phyloP scores from a whole-genome alignment of 768 basidiomycete species.

The Inosperma sp. region DNA sequence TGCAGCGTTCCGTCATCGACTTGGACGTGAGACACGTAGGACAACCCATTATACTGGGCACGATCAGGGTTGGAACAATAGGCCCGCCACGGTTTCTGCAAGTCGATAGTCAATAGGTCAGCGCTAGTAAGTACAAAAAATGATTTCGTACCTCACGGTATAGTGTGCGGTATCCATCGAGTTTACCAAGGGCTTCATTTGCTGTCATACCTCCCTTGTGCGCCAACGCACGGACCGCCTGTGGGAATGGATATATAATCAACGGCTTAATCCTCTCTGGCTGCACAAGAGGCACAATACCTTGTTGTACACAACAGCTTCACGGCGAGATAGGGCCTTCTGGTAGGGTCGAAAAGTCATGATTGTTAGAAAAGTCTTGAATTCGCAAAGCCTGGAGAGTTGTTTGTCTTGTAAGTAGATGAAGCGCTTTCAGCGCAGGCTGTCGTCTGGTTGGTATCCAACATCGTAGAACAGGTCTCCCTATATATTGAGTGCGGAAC shows the following conservation, averaged over 20 bases:
- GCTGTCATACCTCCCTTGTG: constrained; percentile 1
- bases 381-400: constrained; percentile 18
- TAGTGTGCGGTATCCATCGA: not conserved
- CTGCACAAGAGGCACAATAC: not conserved
- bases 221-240: constrained; percentile 3
- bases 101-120: not conserved
- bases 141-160: not conserved
- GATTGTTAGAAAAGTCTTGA: not conserved
- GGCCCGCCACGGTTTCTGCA: not conserved
- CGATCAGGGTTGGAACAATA: not conserved
- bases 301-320: constrained; percentile 2
- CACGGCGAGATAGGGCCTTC: not conserved
- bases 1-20: constrained; percentile 22
- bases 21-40: constrained; percentile 13
- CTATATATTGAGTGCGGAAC: too few relatives aligned
- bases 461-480: too few relatives aligned
- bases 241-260: not conserved
- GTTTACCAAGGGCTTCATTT: not conserved
- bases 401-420: too few relatives aligned
- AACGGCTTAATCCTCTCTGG: not conserved
- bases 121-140: too few relatives aligned
- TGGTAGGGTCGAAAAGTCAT: constrained; percentile 1
- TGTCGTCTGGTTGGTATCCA: too few relatives aligned
- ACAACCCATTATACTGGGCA: not conserved
- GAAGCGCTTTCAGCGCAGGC: too few relatives aligned